A percentile compares a stretch with the other conserved stretches of the same genome.
Evolutionary conservation across 768 basidiomycete species (phyloP).

Genomic region (Boletus insuetus): DNA sequence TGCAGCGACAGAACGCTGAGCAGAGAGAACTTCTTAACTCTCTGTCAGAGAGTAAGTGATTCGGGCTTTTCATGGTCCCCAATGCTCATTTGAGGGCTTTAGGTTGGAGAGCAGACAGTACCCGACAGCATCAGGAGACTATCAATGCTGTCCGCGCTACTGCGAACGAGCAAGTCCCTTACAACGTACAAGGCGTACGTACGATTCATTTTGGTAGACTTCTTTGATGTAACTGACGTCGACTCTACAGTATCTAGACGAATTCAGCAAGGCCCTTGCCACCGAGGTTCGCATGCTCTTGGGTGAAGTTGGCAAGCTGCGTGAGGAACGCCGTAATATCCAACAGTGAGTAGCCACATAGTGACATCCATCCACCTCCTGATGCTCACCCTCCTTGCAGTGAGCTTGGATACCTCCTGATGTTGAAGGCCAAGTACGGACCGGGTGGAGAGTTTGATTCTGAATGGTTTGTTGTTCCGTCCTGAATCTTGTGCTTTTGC

Average conservation of each 20-base stretch:
- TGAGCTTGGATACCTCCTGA: slow-evolving; percentile 71
- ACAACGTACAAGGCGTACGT: slow-evolving; percentile 80
- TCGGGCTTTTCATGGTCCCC: not conserved
- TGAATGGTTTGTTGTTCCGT: slow-evolving; percentile 55
- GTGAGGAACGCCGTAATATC: slow-evolving; percentile 72
- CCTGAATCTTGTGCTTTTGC: not conserved
- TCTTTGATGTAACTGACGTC: slow-evolving; percentile 6
- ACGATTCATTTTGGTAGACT: not conserved
- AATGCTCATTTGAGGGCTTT: slow-evolving; percentile 11
- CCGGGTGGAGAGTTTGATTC: slow-evolving; percentile 86
- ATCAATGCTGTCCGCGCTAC: slow-evolving; percentile 66
- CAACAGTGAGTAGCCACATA: slow-evolving; percentile 61
- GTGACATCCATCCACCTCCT: not conserved
- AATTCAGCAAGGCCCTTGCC: slow-evolving; percentile 83
- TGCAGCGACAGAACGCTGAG: slow-evolving; percentile 57
- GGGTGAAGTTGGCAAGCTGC: slow-evolving; percentile 77
- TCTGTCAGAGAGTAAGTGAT: slow-evolving; percentile 55
- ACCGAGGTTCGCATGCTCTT: slow-evolving; percentile 81
- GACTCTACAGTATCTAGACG: slow-evolving; percentile 66
- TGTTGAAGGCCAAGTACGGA: slow-evolving; percentile 71
- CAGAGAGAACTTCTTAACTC: slow-evolving; percentile 53
- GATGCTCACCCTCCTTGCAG: slow-evolving; percentile 35
- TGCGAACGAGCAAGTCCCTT: slow-evolving; percentile 73
- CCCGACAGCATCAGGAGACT: slow-evolving; percentile 63
- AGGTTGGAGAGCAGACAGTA: slow-evolving; percentile 71